Evolutionary conservation across 768 basidiomycete species (phyloP), one percentile per base, ranked within the genome.

Genomic region (Trametes meyenii): DNA sequence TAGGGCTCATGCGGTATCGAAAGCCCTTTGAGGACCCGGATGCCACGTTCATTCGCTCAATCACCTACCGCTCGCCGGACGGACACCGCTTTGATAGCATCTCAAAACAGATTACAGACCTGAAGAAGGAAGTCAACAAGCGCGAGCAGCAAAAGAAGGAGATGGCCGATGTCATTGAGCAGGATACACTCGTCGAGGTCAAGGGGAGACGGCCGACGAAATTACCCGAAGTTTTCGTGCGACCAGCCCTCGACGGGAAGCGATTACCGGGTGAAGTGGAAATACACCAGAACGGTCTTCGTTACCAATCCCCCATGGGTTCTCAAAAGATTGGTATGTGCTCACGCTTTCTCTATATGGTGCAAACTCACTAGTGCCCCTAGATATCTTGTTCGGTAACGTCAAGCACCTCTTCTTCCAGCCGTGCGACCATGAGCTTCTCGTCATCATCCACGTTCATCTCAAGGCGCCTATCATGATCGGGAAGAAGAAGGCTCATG

Each of bases 351-450:
- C 35, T 55, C 11, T n/a, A 10, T 35, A 6, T 3, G 21, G 6
- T n/a, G 13, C 19, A n/a, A 8, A n/a, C 21, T n/a, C 39, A 43
- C 35, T 4, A 36, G 6, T 35, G 23, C 40, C 7, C n/a, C 1
- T 53, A 96, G 96, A 99, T 72, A 82, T 99, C 13, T 79, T 98
- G 11, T 99, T 98, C 79, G 89, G 86, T 77, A 99, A 99, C 73
- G 89, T 99, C 79, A 97, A 96, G 74, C 96, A 99, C 75, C 81
- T 98, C 11, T 97, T 98, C 78, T 98, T 99, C 85, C 97, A 99
- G 71, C 96, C 97, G 2, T 98, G 96, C 69, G 97, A 99, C 65
- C 88, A 93, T 66, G 97, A 99, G 73, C 79, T 98, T 19, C 82
- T 98, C 55, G 96, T 97, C 57, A 89, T 99, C 63, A 86, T 97